phyloP scores from a whole-genome alignment of 306 rosid genomes.

The Cucumis melo region DNA sequence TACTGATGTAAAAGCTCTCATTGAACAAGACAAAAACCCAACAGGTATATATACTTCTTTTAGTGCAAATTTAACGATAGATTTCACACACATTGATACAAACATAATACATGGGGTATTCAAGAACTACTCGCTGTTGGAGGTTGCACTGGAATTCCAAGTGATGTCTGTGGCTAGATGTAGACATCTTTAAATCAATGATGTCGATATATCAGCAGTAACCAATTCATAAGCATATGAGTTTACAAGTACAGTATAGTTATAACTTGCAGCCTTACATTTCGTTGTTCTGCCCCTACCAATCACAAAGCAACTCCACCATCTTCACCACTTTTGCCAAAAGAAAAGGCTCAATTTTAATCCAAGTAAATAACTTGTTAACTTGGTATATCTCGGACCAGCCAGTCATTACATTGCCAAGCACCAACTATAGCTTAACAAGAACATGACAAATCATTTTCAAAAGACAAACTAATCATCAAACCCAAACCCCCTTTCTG shows the following conservation, averaged over 20 bases:
- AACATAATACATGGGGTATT: not conserved
- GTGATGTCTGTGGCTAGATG: not conserved
- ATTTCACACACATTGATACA: not conserved
- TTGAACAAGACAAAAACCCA: not conserved
- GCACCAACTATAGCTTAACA: not conserved
- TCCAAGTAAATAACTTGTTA: not conserved
- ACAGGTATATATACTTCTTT: not conserved
- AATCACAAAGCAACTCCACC: not conserved
- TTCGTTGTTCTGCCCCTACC: not conserved
- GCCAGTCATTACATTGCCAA: not conserved
- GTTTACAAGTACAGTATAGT: not conserved
- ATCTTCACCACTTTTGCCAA: not conserved
- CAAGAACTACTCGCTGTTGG: not conserved
- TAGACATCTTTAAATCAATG: not conserved
- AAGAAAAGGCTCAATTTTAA: not conserved
- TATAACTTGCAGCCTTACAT: not conserved
- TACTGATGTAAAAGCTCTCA: not conserved
- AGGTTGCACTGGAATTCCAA: not conserved
- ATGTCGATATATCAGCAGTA: not conserved
- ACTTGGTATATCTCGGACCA: not conserved
- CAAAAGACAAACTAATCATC: not conserved
- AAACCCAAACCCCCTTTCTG: not conserved
- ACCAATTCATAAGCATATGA: not conserved
- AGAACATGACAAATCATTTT: not conserved
- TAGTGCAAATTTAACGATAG: not conserved